Evolutionary conservation across 768 basidiomycete genomes (phyloP).

Genomic region (Mycena polygramma): DNA sequence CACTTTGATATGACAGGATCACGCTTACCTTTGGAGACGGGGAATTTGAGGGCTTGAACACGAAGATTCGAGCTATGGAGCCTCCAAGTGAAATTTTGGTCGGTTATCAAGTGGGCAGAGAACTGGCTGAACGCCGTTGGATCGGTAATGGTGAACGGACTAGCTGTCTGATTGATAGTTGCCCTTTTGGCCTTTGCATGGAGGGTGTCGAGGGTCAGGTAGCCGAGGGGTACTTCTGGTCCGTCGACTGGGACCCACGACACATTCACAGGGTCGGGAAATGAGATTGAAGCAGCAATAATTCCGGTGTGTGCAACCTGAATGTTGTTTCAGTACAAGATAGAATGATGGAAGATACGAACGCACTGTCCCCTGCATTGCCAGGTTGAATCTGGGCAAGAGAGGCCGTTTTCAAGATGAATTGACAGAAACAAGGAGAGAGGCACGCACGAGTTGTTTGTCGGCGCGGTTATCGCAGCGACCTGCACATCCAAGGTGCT

Average conservation of each 20-base stretch:
- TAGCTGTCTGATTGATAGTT: slow-evolving; percentile 69
- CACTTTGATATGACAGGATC: neutral
- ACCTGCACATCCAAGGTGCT: slow-evolving; percentile 65
- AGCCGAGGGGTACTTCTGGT: slow-evolving; percentile 64
- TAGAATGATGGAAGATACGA: no score
- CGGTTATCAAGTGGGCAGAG: slow-evolving; percentile 73
- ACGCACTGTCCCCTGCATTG: slow-evolving; percentile 62
- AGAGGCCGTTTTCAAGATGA: neutral
- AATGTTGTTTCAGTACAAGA: no score
- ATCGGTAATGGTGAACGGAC: slow-evolving; percentile 67
- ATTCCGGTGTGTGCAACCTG: slow-evolving; percentile 71
- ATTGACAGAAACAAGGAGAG: neutral
- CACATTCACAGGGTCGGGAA: slow-evolving; percentile 69
- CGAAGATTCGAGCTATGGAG: slow-evolving; percentile 67
- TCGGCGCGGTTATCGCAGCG: slow-evolving; percentile 64
- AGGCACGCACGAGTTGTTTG: slow-evolving; percentile 67
- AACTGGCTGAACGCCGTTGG: slow-evolving; percentile 72
- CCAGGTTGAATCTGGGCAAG: slow-evolving; percentile 61
- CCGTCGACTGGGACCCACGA: slow-evolving; percentile 67
- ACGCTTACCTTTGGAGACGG: slow-evolving; percentile 60
- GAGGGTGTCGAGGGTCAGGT: slow-evolving; percentile 62
- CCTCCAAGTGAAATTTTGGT: slow-evolving; percentile 76
- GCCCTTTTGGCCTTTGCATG: slow-evolving; percentile 69
- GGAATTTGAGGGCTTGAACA: slow-evolving; percentile 78
- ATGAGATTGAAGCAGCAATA: slow-evolving; percentile 72